Evolutionary conservation across 192 early-diverging fungal species (phyloP).

Genomic region (Obelidium mucronatum): DNA sequence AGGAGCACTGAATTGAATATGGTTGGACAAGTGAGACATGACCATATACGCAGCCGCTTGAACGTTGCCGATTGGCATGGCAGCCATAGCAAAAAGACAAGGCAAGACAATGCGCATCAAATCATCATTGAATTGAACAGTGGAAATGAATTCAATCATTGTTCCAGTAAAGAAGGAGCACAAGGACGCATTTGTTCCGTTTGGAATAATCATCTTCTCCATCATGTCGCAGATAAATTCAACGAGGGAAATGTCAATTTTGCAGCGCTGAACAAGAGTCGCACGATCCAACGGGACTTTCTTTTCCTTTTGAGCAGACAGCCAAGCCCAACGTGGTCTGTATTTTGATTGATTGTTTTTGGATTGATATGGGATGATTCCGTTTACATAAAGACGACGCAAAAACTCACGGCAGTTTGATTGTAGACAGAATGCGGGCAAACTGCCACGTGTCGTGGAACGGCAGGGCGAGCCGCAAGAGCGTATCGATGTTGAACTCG

Average conservation of each 20-base stretch:
- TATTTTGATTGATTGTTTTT: background rate
- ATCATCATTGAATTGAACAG: conserved; percentile 59
- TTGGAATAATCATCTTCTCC: conserved; percentile 26
- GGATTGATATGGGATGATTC: background rate
- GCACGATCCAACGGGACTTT: conserved; percentile 70
- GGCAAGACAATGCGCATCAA: conserved; percentile 66
- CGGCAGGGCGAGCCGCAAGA: conserved; percentile 83
- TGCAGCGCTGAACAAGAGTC: conserved; percentile 73
- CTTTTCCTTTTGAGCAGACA: conserved; percentile 60
- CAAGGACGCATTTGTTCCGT: conserved; percentile 57
- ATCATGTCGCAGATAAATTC: conserved; percentile 78
- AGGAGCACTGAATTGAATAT: conserved; percentile 52
- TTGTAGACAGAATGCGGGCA: conserved; percentile 78
- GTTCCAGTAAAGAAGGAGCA: conserved; percentile 73
- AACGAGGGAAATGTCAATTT: conserved; percentile 73
- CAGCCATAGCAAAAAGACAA: conserved; percentile 54
- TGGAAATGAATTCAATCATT: conserved; percentile 63
- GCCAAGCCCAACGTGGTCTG: conserved; percentile 58
- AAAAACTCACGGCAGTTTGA: conserved; percentile 67
- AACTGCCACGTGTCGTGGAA: conserved; percentile 95
- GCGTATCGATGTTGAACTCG: conserved; percentile 82
- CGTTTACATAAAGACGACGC: background rate
- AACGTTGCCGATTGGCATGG: conserved; percentile 58
- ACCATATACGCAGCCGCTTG: conserved; percentile 66
- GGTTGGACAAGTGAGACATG: conserved; percentile 66